A percentile compares a stretch with the other conserved stretches of the same genome.
Conservation (phyloP, 2,329 filamentous ascomycete species). For the Fusarium pilosicola region DNA sequence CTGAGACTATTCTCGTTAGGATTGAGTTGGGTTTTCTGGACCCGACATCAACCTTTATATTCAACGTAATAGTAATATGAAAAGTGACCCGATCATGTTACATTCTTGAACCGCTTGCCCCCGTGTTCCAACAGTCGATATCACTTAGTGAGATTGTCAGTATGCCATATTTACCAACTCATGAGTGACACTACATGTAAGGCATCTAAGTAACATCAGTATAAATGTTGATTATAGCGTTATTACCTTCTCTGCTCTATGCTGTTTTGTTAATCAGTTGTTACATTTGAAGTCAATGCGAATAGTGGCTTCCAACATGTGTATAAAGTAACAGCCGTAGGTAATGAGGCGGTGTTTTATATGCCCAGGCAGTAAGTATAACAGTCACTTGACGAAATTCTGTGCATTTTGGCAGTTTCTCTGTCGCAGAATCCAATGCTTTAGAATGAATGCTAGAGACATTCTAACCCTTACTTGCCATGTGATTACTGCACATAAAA, state of each 20-base stretch:
- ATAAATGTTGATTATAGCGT: not conserved
- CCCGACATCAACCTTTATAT: not conserved
- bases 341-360: not conserved
- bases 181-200: not conserved
- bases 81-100: not conserved
- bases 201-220: fast-evolving
- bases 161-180: not conserved
- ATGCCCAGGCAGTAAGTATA: no score
- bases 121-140: not conserved
- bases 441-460: not conserved
- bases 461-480: not conserved
- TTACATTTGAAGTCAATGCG: not conserved
- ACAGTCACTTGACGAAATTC: not conserved
- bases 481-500: not conserved
- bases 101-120: not conserved
- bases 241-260: not conserved
- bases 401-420: not conserved
- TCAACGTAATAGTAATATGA: not conserved
- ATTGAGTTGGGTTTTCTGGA: not conserved
- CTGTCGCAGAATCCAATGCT: not conserved
- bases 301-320: not conserved
- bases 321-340: not conserved
- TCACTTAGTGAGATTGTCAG: not conserved
- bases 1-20: not conserved
- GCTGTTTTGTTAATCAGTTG: not conserved